These are phyloP conservation scores for Trichophyton rubrum DNA, from an alignment of 2,329 filamentous ascomycete genomes.

Conservation along the genomic window DNA sequence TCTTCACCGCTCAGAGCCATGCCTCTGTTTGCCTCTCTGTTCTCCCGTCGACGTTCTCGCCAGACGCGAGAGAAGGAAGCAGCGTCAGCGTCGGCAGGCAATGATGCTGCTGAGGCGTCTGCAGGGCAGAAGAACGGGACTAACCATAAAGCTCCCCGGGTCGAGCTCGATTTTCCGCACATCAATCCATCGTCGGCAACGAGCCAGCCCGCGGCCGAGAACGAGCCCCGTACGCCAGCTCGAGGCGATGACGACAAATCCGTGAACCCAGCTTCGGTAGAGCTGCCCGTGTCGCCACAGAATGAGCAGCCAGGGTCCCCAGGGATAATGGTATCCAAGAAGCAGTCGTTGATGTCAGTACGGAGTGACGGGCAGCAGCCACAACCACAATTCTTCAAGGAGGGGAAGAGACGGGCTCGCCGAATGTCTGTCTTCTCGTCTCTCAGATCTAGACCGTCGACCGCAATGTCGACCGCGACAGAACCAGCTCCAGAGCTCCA, in stretches of 20 bases:
- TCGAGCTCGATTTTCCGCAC: slow-evolving; percentile 4
- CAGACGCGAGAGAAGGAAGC: not conserved
- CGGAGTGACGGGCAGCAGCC: not conserved
- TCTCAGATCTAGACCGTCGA: not conserved
- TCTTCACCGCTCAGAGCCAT: not conserved
- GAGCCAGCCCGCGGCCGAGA: not conserved
- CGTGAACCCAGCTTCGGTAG: not conserved
- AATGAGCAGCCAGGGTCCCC: not conserved
- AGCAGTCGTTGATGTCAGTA: not conserved
- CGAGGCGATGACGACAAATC: not conserved
- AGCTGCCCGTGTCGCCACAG: not conserved
- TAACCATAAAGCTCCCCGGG: not conserved
- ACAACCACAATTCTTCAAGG: not conserved
- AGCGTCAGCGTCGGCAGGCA: too few relatives aligned
- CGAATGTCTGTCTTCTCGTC: not conserved
- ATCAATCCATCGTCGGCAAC: not conserved
- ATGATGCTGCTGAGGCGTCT: not conserved
- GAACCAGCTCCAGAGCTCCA: not conserved
- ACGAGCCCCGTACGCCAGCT: not conserved
- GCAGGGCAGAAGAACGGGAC: not conserved
- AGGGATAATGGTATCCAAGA: not conserved
- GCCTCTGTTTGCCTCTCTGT: not conserved
- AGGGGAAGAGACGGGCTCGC: not conserved
- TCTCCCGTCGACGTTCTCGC: slow-evolving; percentile 4
- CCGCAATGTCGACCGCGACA: not conserved